phyloP scores from a whole-genome alignment of 2,329 filamentous ascomycete species.

The Myriosclerotinia scirpicola region DNA sequence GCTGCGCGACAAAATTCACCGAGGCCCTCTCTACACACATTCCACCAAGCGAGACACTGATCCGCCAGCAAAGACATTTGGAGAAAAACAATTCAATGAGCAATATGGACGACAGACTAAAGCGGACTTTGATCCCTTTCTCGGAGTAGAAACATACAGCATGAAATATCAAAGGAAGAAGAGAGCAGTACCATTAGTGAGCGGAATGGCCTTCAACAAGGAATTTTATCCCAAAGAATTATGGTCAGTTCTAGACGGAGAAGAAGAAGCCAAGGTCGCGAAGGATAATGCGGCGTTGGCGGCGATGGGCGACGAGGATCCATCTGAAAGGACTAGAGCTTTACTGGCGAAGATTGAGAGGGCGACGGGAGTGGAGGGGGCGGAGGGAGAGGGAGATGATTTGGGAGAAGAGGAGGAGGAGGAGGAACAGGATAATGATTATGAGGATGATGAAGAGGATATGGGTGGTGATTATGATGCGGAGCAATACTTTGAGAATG shows the following conservation, averaged over 20 bases:
- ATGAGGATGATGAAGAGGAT: slow-evolving; percentile 60
- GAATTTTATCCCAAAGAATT: slow-evolving; percentile 60
- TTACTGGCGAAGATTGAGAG: slow-evolving; percentile 33
- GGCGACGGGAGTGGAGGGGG: slow-evolving; percentile 38
- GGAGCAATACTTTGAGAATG: slow-evolving; percentile 63
- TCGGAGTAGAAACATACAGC: slow-evolving; percentile 60
- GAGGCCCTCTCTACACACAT: slow-evolving; percentile 56
- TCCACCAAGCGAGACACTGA: slow-evolving; percentile 40
- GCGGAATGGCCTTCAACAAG: slow-evolving; percentile 54
- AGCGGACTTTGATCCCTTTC: slow-evolving; percentile 59
- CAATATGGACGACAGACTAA: slow-evolving; percentile 39
- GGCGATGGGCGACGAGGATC: slow-evolving; percentile 35
- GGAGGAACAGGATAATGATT: slow-evolving; percentile 43
- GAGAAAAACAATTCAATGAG: slow-evolving; percentile 42
- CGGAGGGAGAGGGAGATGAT: slow-evolving; percentile 44
- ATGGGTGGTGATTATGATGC: slow-evolving; percentile 63
- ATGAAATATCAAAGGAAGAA: slow-evolving; percentile 58
- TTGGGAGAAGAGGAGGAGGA: slow-evolving; percentile 47
- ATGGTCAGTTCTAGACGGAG: slow-evolving; percentile 52
- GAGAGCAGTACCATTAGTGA: slow-evolving; percentile 54
- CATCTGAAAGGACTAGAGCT: slow-evolving; percentile 34
- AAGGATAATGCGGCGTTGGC: slow-evolving; percentile 39
- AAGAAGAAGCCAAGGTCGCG: slow-evolving; percentile 37
- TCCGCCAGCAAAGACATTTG: slow-evolving; percentile 45
- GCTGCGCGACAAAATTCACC: slow-evolving; percentile 55